Evolutionary conservation across 768 basidiomycete genomes (phyloP), one percentile per base, ranked within the genome.

Genomic region (Amanita rimosa): DNA sequence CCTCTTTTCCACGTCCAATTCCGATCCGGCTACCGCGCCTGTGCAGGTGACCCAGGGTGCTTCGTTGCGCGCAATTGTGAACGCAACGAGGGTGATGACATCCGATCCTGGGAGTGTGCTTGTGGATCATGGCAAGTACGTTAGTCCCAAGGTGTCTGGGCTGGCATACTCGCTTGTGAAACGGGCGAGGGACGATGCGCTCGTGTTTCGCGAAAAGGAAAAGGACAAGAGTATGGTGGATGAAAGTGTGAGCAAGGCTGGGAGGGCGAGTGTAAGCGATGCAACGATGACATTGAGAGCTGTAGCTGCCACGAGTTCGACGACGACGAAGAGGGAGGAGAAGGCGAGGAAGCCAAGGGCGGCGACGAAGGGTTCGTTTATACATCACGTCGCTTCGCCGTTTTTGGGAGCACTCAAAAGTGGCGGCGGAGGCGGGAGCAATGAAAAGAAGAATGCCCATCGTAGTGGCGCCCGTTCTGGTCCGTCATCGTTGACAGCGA

Each of bases 21-120:
- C 72, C 37, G 58, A 60, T 7, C 66, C 74, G 13, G 62, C 65
- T 26, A 22, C 22, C 4, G 65, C 65, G 17, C 71, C 70, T 34
- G 63, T 6, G 54, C 64, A 1, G 64, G 68, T 21, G 6, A 60
- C 61, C 6, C 87, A 90, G 57, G 84, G 86, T 1, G 62, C 80
- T 0, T 75, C 85, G 0, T 60, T 92, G 2, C 77, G 78, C 5
- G 89, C 89, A 1, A 88, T 92, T 48, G 75, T 77, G 14, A 81
- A 90, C 48, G 87, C 89, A 1, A 91, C 84, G 1, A 78, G 89
- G 3, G 83, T 91, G n/a, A 90, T 92, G 87, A 85, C 85, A 0
- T 72, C 78, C 2, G 86, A 86, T 55, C 75, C 88, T 0, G 68
- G 74, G 10, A 87, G 85, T 54, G 77, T 92, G 49, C 73, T 92